Conservation (phyloP, 306 rosid genomes). For the Trifolium dubium region DNA sequence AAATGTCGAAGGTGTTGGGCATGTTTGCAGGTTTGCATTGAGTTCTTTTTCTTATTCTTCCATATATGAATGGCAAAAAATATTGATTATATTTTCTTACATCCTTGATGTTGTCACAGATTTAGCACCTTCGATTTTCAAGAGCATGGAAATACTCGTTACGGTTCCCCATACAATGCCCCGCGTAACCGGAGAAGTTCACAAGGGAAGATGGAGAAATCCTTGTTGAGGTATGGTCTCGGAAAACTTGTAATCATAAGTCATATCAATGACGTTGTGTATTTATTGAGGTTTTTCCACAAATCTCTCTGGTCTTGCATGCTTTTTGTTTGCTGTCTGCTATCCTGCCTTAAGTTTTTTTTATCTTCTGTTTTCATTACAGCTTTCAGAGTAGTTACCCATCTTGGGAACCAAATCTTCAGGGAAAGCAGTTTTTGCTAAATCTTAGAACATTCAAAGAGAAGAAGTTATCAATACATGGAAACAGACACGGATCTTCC, state of each 20-base stretch:
- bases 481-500: constrained; percentile 48
- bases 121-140: constrained; percentile 81
- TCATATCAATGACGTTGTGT: not conserved
- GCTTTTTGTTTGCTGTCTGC: constrained; percentile 15
- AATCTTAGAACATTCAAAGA: constrained; percentile 72
- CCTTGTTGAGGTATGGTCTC: constrained; percentile 71
- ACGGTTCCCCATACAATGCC: constrained; percentile 74
- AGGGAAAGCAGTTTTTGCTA: constrained; percentile 64
- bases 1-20: constrained; percentile 92
- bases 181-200: constrained; percentile 71
- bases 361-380: constrained; percentile 44
- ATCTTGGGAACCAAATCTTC: constrained; percentile 79
- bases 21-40: constrained; percentile 86
- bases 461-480: constrained; percentile 56
- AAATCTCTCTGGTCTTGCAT: not conserved
- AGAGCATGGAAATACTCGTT: constrained; percentile 77
- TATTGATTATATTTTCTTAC: constrained; percentile 30
- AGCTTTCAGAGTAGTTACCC: constrained; percentile 87
- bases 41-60: constrained; percentile 7
- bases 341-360: not conserved
- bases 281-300: constrained; percentile 20
- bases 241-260: not conserved
- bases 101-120: constrained; percentile 51
- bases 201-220: constrained; percentile 98
- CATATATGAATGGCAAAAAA: not conserved